Conservation (phyloP, 2,329 filamentous ascomycete genomes). For the Stagonosporopsis rhizophila region DNA sequence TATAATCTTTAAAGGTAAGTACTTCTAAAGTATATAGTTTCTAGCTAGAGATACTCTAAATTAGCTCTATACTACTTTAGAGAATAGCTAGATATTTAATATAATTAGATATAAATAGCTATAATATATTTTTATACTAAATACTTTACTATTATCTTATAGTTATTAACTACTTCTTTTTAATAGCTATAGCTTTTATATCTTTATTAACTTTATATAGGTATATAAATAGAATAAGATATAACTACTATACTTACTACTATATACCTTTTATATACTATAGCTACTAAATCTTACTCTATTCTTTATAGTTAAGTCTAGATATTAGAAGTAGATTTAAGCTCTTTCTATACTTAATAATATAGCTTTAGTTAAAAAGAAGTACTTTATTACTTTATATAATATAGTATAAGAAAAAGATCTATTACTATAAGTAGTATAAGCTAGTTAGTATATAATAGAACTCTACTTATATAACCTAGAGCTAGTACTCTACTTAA, state of each 20-base stretch:
- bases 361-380: slow-evolving; percentile 18
- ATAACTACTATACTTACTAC: too few species aligned
- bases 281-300: too few species aligned
- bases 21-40: slow-evolving; percentile 26
- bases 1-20: slow-evolving; percentile 28
- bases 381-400: slow-evolving; percentile 17
- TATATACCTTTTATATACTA: too few species aligned
- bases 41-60: slow-evolving; percentile 11
- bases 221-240: too few species aligned
- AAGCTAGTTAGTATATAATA: too few species aligned
- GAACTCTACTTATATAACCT: background rate
- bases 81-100: too few species aligned
- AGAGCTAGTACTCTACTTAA: background rate
- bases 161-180: slow-evolving; percentile 12
- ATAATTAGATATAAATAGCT: too few species aligned
- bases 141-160: slow-evolving; percentile 14
- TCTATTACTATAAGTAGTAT: background rate
- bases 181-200: slow-evolving; percentile 7
- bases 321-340: too few species aligned
- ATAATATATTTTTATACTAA: too few species aligned
- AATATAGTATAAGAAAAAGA: slow-evolving; percentile 15
- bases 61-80: too few species aligned
- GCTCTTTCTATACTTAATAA: slow-evolving; percentile 10
- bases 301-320: too few species aligned
- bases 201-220: slow-evolving; percentile 10